phyloP scores from a whole-genome alignment of 441 rosid species.

The Biscutella auriculata region DNA sequence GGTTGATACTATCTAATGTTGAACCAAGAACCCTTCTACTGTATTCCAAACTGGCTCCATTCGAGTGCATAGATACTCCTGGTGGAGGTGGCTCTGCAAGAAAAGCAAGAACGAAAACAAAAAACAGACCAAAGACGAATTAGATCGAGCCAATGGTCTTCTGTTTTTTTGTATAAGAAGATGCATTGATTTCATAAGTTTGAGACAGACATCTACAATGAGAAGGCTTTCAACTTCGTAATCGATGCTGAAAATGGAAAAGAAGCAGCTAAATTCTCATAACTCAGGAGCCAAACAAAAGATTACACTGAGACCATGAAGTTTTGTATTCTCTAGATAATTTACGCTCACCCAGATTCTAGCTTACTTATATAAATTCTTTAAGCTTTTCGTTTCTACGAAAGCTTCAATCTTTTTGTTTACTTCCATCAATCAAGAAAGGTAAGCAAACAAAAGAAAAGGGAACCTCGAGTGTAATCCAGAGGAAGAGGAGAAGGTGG shows the following conservation, averaged over 20 bases:
- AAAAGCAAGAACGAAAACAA: not conserved
- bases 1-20: slow-evolving; percentile 38
- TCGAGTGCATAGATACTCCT: slow-evolving; percentile 36
- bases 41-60: slow-evolving; percentile 44
- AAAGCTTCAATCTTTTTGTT: not conserved
- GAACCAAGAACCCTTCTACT: slow-evolving; percentile 53
- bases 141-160: no score
- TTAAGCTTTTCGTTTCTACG: no score
- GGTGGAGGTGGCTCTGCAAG: slow-evolving; percentile 40
- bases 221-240: not conserved
- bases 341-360: no score
- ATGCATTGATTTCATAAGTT: no score
- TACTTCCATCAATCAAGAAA: not conserved
- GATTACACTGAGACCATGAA: no score
- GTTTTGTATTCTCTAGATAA: no score
- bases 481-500: slow-evolving; percentile 23
- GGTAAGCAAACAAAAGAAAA: not conserved
- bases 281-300: not conserved
- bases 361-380: slow-evolving; percentile 9
- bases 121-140: not conserved
- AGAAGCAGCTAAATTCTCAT: not conserved
- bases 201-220: no score
- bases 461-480: slow-evolving; percentile 37
- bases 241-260: not conserved
- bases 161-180: no score